phyloP scores from a whole-genome alignment of 2,329 filamentous ascomycete genomes.

The Talaromyces marneffei region DNA sequence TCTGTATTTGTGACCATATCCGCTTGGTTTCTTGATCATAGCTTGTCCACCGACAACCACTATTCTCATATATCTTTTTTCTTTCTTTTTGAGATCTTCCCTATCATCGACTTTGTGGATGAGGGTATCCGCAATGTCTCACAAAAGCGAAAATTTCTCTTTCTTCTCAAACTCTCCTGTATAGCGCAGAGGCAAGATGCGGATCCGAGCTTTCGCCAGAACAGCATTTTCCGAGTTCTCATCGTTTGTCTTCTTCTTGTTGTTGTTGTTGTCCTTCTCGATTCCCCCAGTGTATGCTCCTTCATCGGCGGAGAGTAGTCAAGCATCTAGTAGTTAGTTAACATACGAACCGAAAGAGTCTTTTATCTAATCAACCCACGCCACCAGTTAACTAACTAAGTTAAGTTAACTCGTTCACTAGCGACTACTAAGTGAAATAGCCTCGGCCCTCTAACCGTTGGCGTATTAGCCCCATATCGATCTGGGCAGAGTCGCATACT shows the following conservation, averaged over 20 bases:
- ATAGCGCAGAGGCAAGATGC: not conserved
- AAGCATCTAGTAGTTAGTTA: no score
- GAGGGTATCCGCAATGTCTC: not conserved
- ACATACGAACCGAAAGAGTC: not conserved
- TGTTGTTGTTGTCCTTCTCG: not conserved
- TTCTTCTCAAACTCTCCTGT: not conserved
- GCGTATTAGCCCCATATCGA: not conserved
- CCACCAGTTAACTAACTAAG: not conserved
- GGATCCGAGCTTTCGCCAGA: not conserved
- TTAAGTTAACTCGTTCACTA: no score
- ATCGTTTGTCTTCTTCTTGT: not conserved
- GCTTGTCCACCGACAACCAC: not conserved
- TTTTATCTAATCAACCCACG: not conserved
- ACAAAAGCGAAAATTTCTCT: not conserved
- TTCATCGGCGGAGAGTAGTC: not conserved
- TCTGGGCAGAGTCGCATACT: not conserved
- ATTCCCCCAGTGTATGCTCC: not conserved
- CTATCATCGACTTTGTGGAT: not conserved
- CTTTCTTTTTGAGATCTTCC: not conserved
- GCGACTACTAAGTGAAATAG: no score
- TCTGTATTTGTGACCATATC: slow-evolving; percentile 4
- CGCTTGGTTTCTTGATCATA: not conserved
- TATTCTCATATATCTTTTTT: not conserved
- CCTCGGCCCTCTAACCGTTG: not conserved
- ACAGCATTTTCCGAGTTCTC: not conserved